Base-by-base conservation (phyloP, 164 flowering plant genomes). In the Annona cherimola region DNA sequence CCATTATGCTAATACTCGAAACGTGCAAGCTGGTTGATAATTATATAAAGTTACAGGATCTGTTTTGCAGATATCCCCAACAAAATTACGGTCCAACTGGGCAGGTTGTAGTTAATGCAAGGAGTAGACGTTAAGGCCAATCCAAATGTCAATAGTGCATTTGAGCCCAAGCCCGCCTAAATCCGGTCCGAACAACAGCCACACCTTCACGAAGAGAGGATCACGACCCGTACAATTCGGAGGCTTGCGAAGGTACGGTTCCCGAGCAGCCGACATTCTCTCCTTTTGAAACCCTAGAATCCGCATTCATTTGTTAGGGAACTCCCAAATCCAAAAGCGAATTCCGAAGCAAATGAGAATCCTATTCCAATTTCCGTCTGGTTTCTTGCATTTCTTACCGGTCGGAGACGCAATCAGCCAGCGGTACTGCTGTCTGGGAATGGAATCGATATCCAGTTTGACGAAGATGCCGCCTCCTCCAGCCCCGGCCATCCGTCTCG, bases 161-260 rank as follows among this genome's bases (percentile, higher is more conserved):
- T n/a, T n/a, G n/a, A n/a, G n/a, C n/a, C n/a, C 55, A 50, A 14
- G 55, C 55, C 16, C 16, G 55, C 55, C 55, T 14, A 50, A 7
- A 7, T 2, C 55, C 12, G 12, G 7, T 50, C 55, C 55, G 7
- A 50, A 14, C 55, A 7, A 35, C 3, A 40, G 11, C 45, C 61
- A 64, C 54, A 90, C 99, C 98, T 96, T 93, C 88, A 92, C 75
- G 83, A 93, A 93, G 42, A 93, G 90, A 39, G 99, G 87, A 77
- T 85, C 96, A 71, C 98, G 90, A 70, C 92, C 98, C 9, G 95
- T 84, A 73, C 99, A 96, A 71, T 93, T 96, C 11, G 97, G 99
- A 73, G 90, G 85, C 84, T 90, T 96, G 73, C 89, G 77, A 5
- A 97, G 98, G 76, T 83, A 93, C 12, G 97, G 93, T 75, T 92